A percentile compares a stretch with the other conserved stretches of the same genome.
Evolutionary conservation across 805 yeast species (phyloP).

Genomic region (Candida corydali): DNA sequence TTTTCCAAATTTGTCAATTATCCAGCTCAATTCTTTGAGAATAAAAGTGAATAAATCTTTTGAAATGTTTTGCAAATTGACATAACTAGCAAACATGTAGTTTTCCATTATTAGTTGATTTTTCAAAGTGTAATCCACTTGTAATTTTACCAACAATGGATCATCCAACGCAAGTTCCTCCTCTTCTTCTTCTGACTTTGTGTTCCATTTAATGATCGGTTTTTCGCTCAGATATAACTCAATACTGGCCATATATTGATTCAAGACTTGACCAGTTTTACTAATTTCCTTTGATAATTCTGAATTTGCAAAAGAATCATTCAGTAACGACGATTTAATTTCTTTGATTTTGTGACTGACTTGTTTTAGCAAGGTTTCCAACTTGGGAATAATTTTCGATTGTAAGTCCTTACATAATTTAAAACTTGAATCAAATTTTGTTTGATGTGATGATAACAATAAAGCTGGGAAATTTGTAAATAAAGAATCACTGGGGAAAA

Average conservation of each 20-base stretch:
- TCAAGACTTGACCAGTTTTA: constrained; percentile 55
- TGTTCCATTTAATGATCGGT: constrained; percentile 20
- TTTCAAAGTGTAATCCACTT: constrained; percentile 37
- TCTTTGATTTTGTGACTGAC: constrained; percentile 37
- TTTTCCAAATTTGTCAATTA: constrained; percentile 31
- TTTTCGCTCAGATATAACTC: constrained; percentile 36
- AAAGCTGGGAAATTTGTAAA: constrained; percentile 28
- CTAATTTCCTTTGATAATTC: constrained; percentile 41
- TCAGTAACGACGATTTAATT: constrained; percentile 34
- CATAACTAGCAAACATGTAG: constrained; percentile 38
- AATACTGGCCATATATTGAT: constrained; percentile 26
- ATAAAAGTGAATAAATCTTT: constrained; percentile 34
- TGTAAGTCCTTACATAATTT: constrained; percentile 30
- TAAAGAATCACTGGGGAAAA: constrained; percentile 16
- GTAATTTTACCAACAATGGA: constrained; percentile 38
- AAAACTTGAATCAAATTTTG: constrained; percentile 19
- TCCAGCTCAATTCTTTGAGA: constrained; percentile 30
- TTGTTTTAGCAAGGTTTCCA: constrained; percentile 32
- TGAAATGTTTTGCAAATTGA: constrained; percentile 39
- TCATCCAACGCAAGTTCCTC: constrained; percentile 32
- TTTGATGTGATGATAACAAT: constrained; percentile 32
- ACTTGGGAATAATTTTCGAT: constrained; percentile 30
- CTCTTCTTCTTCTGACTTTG: constrained; percentile 12
- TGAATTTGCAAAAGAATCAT: constrained; percentile 38
- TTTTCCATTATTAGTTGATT: constrained; percentile 38